phyloP scores from a whole-genome alignment of 75 land plant species.

The Gnetum montanum region DNA sequence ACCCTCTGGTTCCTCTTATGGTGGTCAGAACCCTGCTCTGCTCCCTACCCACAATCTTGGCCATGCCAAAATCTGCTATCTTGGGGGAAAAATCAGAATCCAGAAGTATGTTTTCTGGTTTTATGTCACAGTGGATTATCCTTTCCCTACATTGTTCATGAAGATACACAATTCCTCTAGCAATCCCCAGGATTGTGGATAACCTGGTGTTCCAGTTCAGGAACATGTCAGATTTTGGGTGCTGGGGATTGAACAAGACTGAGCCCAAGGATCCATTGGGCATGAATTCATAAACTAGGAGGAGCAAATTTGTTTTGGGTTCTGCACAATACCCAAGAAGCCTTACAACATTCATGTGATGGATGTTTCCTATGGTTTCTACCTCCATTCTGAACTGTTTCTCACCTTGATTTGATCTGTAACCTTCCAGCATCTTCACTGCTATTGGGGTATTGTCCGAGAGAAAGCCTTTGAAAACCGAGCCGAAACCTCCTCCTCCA shows the following conservation, averaged over 20 bases:
- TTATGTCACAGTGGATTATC: slow-evolving; percentile 30
- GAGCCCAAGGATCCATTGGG: slow-evolving; percentile 45
- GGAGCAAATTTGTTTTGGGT: slow-evolving; percentile 19
- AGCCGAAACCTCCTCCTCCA: slow-evolving; percentile 60
- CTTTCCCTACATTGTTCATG: slow-evolving; percentile 26
- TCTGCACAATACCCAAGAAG: slow-evolving; percentile 59
- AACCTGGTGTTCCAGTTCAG: slow-evolving; percentile 22
- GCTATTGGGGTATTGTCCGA: slow-evolving; percentile 36
- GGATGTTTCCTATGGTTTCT: slow-evolving; percentile 36
- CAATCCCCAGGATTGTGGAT: slow-evolving; percentile 19
- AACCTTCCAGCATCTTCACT: slow-evolving; percentile 61
- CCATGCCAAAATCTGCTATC: slow-evolving; percentile 24
- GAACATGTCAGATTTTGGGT: not conserved
- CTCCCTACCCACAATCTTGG: slow-evolving; percentile 18
- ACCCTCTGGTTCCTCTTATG: slow-evolving; percentile 19
- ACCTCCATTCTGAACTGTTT: slow-evolving; percentile 55
- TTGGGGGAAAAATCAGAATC: slow-evolving; percentile 18
- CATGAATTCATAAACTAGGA: slow-evolving; percentile 69
- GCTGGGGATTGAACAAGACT: slow-evolving; percentile 20
- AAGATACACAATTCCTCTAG: slow-evolving; percentile 23
- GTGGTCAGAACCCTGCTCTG: slow-evolving; percentile 16
- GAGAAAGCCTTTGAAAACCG: slow-evolving; percentile 56
- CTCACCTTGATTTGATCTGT: slow-evolving; percentile 34
- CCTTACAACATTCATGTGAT: slow-evolving; percentile 51
- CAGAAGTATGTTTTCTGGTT: slow-evolving; percentile 34